Conservation (phyloP, 1,139 yeast genomes). For the Sugiyamaella xylanicola region DNA sequence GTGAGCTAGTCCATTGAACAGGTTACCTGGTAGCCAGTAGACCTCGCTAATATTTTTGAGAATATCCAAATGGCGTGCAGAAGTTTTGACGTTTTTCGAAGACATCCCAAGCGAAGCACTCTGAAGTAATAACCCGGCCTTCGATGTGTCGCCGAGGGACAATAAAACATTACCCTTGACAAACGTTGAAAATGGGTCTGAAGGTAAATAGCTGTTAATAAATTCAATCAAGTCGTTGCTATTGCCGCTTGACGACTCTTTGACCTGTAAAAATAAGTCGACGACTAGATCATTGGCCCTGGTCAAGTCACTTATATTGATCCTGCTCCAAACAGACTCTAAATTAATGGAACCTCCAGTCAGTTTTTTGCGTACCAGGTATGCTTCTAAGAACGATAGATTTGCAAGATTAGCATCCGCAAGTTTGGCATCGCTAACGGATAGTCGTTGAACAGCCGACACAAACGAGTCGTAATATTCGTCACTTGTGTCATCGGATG, state of each 20-base stretch:
- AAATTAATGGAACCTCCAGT: neutral
- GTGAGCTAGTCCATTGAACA: constrained; percentile 25
- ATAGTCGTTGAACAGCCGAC: constrained; percentile 10
- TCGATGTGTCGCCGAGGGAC: constrained; percentile 25
- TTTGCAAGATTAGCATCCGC: neutral
- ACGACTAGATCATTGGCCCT: constrained; percentile 4
- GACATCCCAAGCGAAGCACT: constrained; percentile 28
- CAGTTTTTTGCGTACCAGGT: neutral
- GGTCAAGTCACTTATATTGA: neutral
- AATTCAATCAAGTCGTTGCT: constrained; percentile 13
- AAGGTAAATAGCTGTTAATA: constrained; percentile 27
- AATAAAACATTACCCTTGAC: constrained; percentile 31
- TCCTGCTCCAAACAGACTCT: constrained; percentile 7
- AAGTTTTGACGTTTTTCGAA: constrained; percentile 5
- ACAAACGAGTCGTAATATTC: constrained; percentile 8
- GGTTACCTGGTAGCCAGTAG: constrained; percentile 18
- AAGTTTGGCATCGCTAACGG: constrained; percentile 12
- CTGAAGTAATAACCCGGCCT: constrained; percentile 28
- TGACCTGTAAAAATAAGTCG: constrained; percentile 6
- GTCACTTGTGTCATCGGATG: neutral
- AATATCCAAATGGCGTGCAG: constrained; percentile 18
- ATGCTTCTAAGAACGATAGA: constrained; percentile 10
- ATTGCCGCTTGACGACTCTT: neutral
- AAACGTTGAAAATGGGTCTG: constrained; percentile 31
- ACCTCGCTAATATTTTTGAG: constrained; percentile 19